These are phyloP conservation scores for Teratosphaeria nubilosa DNA, from an alignment of 2,329 filamentous ascomycete genomes.

Conservation along the genomic window DNA sequence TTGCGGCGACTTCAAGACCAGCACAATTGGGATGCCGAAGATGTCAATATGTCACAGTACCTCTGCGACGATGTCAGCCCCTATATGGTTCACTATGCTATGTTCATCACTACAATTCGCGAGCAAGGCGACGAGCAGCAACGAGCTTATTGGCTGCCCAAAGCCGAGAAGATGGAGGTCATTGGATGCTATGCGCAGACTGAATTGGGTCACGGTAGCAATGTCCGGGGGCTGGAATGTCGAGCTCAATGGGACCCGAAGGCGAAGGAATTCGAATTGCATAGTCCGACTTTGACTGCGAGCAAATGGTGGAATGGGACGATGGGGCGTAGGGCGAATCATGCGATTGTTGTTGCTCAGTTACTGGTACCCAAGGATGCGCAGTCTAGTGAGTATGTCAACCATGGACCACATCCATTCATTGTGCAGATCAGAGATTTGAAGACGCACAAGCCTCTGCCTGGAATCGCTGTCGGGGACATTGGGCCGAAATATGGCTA, in stretches of 20 bases:
- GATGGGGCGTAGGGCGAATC: slow-evolving; percentile 44
- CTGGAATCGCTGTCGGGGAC: slow-evolving; percentile 43
- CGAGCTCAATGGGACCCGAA: slow-evolving; percentile 38
- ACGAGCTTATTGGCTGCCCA: slow-evolving; percentile 39
- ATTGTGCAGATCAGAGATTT: slow-evolving; percentile 43
- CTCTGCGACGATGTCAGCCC: slow-evolving; percentile 45
- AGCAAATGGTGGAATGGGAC: slow-evolving; percentile 48
- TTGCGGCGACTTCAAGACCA: slow-evolving; percentile 37
- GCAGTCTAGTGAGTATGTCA: slow-evolving; percentile 26
- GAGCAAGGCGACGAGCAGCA: slow-evolving; percentile 42
- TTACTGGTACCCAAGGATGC: slow-evolving; percentile 33
- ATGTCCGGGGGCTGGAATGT: slow-evolving; percentile 42
- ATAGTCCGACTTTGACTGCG: slow-evolving; percentile 42
- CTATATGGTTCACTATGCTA: slow-evolving; percentile 42
- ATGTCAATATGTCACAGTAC: slow-evolving; percentile 43
- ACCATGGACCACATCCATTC: slow-evolving; percentile 44
- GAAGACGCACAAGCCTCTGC: slow-evolving; percentile 37
- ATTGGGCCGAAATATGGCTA: slow-evolving; percentile 49
- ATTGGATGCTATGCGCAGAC: slow-evolving; percentile 30
- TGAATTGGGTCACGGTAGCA: slow-evolving; percentile 44
- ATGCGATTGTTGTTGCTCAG: slow-evolving; percentile 46
- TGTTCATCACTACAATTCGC: slow-evolving; percentile 43
- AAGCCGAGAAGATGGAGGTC: slow-evolving; percentile 40
- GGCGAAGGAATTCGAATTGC: slow-evolving; percentile 39
- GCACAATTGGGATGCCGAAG: slow-evolving; percentile 40